Base-by-base conservation (phyloP, 805 yeast species). In the Ogataea dorogensis region DNA sequence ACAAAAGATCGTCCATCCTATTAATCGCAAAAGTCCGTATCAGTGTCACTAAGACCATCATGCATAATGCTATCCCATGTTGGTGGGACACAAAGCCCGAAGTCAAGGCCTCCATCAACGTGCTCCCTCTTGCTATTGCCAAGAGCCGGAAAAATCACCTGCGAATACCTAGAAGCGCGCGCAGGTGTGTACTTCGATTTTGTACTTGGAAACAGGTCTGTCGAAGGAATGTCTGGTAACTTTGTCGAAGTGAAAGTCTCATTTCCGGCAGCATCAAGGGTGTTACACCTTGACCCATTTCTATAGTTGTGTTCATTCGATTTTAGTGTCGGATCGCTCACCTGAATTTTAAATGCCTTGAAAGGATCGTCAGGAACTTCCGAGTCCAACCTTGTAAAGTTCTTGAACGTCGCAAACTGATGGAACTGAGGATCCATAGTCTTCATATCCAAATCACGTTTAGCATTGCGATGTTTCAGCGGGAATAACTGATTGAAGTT, bases 341-440 rank as follows among this genome's bases (percentile, higher is more conserved):
- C 50, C 32, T 56, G 60, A n/a, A 53, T 50, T 17, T 43, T 44
- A 32, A 60, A 53, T 3, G 50, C 47, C 23, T 43, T 42, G 32
- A 45, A 43, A 7, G 40, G 25, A 29, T 43, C 31, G 21, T 23
- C 26, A 2, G 27, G 36, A 14, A 24, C 19, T 10, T 37, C 35
- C 10, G 17, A 17, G 14, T 35, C 24, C 10, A 42, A 26, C 14
- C 36, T 34, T 19, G 53, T 32, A 17, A 40, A 35, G 19, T 44
- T 44, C 23, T 40, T 21, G 25, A 44, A 40, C 10, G 41, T 28
- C 16, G 51, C 36, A 32, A 47, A 43, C 35, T 36, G 44, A 24
- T 34, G 36, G 24, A 49, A 42, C 24, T 44, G 53, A 10, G 50
- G 50, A 25, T 43, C 23, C 22, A 42, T n/a, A 1, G 31, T 17